Evolutionary conservation across 129 eudicot genomes (phyloP), one percentile per base, ranked within the genome.

Genomic region (Saussurea involucrata): DNA sequence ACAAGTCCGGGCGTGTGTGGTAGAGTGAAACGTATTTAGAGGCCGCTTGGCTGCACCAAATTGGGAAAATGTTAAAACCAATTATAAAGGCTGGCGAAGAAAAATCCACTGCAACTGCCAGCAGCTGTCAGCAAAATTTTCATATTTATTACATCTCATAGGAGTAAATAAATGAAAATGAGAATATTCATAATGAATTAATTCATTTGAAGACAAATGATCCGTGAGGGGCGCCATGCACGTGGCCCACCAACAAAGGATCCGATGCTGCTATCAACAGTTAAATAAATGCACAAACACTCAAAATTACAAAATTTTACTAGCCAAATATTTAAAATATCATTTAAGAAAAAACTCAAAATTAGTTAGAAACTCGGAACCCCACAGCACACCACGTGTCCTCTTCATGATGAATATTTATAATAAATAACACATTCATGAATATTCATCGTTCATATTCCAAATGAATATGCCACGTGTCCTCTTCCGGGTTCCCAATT

Each of bases 31-130:
- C 73, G 83, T 78, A 90, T 49, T 85, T 87, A 85, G 78, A 58
- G 88, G 96, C 90, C 15, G 98, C 94, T 77, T 92, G 86, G 68
- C 96, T 90, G 90, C 82, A 78, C 49, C 67, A 74, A 76, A 40
- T 34, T 24, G 7, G 53, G 74, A 73, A 64, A 21, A 73, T 53
- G 27, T 42, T 66, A 80, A 57, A 76, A n/a, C 8, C 7, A 28
- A 42, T 21, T 75, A 34, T 27, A 29, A 53, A 71, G 32, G 32
- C 40, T 74, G 58, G 34, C 34, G 15, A 46, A 5, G 18, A 36
- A 36, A 29, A 25, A 36, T n/a, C 69, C 73, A 76, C 34, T 69
- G 49, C 63, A 65, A 66, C 67, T 72, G 55, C 18, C 25, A 33
- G 72, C 18, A 75, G 79, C 64, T 75, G 72, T 42, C 72, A n/a